phyloP scores from a whole-genome alignment of 805 yeast genomes.

The Yamadazyma philogaea region DNA sequence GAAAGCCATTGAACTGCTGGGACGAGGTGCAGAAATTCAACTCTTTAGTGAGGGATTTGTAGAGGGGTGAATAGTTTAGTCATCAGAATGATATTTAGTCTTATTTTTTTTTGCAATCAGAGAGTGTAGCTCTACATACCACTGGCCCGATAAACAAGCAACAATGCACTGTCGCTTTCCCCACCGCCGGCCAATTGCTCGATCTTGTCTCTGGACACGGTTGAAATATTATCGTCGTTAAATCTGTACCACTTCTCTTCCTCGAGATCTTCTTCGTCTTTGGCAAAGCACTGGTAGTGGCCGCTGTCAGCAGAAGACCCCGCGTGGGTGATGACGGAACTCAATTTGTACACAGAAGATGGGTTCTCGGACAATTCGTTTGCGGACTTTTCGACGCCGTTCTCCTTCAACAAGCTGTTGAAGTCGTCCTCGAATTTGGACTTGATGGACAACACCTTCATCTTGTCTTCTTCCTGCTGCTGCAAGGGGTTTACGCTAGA shows the following conservation, averaged over 20 bases:
- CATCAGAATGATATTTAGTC: no score
- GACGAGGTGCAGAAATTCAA: slow-evolving; percentile 73
- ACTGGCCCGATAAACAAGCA: slow-evolving; percentile 78
- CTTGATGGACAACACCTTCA: slow-evolving; percentile 46
- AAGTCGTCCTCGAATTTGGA: slow-evolving; percentile 52
- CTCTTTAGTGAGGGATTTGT: slow-evolving; percentile 50
- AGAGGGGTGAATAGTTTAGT: slow-evolving; percentile 11
- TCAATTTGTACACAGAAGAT: slow-evolving; percentile 79
- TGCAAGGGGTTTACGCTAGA: slow-evolving; percentile 45
- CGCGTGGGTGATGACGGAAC: slow-evolving; percentile 84
- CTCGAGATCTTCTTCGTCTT: slow-evolving; percentile 58
- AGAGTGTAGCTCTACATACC: slow-evolving; percentile 45
- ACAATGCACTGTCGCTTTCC: slow-evolving; percentile 92
- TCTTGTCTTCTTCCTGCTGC: slow-evolving; percentile 52
- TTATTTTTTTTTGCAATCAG: no score
- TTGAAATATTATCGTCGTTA: slow-evolving; percentile 84
- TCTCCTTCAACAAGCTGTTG: slow-evolving; percentile 39
- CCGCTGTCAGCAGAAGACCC: slow-evolving; percentile 98
- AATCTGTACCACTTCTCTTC: slow-evolving; percentile 91
- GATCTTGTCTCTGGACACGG: slow-evolving; percentile 76
- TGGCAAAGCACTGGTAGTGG: slow-evolving; percentile 89
- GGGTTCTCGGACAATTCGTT: slow-evolving; percentile 68
- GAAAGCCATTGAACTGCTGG: slow-evolving; percentile 76
- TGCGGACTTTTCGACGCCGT: slow-evolving; percentile 18
- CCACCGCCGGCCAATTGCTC: slow-evolving; percentile 95